Base-by-base conservation (phyloP, 2,329 filamentous ascomycete genomes). In the Diplodia seriata region DNA sequence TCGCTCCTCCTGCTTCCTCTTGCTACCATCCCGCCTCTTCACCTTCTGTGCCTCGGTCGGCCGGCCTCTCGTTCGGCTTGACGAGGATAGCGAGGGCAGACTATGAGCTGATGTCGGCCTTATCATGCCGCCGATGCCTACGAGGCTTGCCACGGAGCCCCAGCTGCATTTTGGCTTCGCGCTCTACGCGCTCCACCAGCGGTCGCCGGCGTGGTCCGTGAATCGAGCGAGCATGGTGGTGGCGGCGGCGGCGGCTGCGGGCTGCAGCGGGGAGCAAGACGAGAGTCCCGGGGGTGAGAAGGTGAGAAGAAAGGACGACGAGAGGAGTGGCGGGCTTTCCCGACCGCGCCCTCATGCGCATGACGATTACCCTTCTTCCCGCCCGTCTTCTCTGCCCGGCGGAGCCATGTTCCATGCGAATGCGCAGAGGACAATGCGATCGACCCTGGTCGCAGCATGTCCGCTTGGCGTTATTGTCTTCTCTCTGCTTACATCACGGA, bases 41-140 rank as follows among this genome's bases (percentile, higher is more conserved):
- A 38, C 36, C 36, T 14, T 50, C 7, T 9, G n/a, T 33, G 57
- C 57, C 57, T 62, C 57, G 57, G 57, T 33, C 40, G 43, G 43
- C 40, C 57, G 57, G 57, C 43, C 57, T 31, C 26, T 50, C 57
- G 15, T 62, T 62, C 57, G 57, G 57, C 57, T 14, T 62, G 55
- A 26, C 18, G 57, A 26, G 53, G 53, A 56, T 56, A 31, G 4
- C 33, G 33, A 56, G 4, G 33, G 53, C 33, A 14, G 18, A 31
- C 29, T 36, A 29, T 38, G 20, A 15, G 55, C 33, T 59, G 55
- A 47, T 59, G 55, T 11, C 55, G 18, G 55, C 36, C 20, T 51
- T 5, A n/a, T 15, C 20, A 12, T 12, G n/a, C 12, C 49, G 15
- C 15, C 33, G 29, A 31, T 6, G 31, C 53, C 29, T 23, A 20